These are phyloP conservation scores for Debaryomyces tyrocola DNA, from an alignment of 805 yeast species.

Conservation along the genomic window DNA sequence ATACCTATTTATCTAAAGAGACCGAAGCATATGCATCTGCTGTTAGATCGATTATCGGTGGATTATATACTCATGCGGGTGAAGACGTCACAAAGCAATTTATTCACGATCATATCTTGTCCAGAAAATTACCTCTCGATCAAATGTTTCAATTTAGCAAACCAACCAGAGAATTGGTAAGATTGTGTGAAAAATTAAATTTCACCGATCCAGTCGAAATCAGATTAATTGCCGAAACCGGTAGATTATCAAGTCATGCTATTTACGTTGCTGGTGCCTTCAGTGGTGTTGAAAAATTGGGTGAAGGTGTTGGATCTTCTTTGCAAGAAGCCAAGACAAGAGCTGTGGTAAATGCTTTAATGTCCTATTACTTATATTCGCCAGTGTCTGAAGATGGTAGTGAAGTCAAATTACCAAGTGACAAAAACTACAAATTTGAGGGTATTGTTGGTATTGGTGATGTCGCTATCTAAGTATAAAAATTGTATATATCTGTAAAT, in stretches of 20 bases:
- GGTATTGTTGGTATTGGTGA: slow-evolving; percentile 45
- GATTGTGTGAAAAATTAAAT: slow-evolving; percentile 72
- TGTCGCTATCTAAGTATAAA: slow-evolving; percentile 35
- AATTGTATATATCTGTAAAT: slow-evolving; percentile 19
- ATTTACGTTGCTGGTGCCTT: slow-evolving; percentile 90
- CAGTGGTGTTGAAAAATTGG: slow-evolving; percentile 76
- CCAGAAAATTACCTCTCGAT: slow-evolving; percentile 77
- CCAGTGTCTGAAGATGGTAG: slow-evolving; percentile 56
- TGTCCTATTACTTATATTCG: slow-evolving; percentile 88
- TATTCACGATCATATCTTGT: slow-evolving; percentile 70
- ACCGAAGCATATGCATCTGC: slow-evolving; percentile 59
- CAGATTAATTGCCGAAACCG: slow-evolving; percentile 88
- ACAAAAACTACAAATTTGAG: slow-evolving; percentile 40
- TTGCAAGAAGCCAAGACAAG: slow-evolving; percentile 88
- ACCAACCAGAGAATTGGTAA: slow-evolving; percentile 82
- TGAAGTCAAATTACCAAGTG: slow-evolving; percentile 60
- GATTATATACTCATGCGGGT: slow-evolving; percentile 73
- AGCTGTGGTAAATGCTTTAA: slow-evolving; percentile 86
- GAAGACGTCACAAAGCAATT: slow-evolving; percentile 64
- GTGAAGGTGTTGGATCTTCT: slow-evolving; percentile 93
- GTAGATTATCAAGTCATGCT: slow-evolving; percentile 81
- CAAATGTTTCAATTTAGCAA: slow-evolving; percentile 77
- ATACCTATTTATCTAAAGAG: slow-evolving; percentile 35
- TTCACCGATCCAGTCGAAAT: slow-evolving; percentile 70
- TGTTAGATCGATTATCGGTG: slow-evolving; percentile 82